Percentiles rank a stretch among this genome's conserved stretches.
These are phyloP conservation scores for Starmerella etchellsii DNA, from an alignment of 805 yeast species.

Conservation along the genomic window DNA sequence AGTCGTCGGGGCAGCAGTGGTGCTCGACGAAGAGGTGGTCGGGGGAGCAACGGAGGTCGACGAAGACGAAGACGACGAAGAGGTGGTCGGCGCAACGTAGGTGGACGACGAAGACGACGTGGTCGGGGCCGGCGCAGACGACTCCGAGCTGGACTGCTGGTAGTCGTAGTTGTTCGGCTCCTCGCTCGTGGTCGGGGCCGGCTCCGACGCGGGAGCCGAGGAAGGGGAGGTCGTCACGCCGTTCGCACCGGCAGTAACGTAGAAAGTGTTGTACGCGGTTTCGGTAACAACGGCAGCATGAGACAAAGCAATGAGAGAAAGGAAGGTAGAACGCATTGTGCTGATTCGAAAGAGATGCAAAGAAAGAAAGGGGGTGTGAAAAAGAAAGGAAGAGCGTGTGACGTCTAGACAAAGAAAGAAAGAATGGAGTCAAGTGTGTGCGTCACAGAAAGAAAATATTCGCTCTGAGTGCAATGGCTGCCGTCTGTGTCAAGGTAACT, in stretches of 20 bases:
- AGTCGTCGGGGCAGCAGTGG: slow-evolving; percentile 14
- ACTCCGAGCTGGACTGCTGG: not conserved
- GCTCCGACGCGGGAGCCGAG: not conserved
- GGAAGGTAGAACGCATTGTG: slow-evolving; percentile 4
- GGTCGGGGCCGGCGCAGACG: not conserved
- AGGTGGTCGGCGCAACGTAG: not conserved
- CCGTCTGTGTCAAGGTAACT: too few species aligned
- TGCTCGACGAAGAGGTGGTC: slow-evolving; percentile 18
- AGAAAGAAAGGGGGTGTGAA: not conserved
- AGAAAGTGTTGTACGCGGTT: slow-evolving; percentile 18
- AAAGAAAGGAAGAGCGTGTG: not conserved
- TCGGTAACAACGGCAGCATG: slow-evolving; percentile 18
- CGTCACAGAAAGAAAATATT: too few species aligned
- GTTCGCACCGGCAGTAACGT: slow-evolving; percentile 16
- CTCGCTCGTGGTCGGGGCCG: not conserved
- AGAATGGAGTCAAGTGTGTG: not conserved
- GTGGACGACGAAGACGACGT: not conserved
- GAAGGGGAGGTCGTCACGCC: not conserved
- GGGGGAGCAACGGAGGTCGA: slow-evolving; percentile 19
- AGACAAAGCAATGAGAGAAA: slow-evolving; percentile 14
- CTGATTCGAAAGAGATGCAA: not conserved
- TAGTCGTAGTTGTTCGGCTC: not conserved
- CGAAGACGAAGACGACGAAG: slow-evolving; percentile 12
- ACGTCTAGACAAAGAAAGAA: not conserved
- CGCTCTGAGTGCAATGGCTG: too few species aligned